Evolutionary conservation across 495 filamentous ascomycete genomes (phyloP).

Genomic region (Podospora pseudocomata): DNA sequence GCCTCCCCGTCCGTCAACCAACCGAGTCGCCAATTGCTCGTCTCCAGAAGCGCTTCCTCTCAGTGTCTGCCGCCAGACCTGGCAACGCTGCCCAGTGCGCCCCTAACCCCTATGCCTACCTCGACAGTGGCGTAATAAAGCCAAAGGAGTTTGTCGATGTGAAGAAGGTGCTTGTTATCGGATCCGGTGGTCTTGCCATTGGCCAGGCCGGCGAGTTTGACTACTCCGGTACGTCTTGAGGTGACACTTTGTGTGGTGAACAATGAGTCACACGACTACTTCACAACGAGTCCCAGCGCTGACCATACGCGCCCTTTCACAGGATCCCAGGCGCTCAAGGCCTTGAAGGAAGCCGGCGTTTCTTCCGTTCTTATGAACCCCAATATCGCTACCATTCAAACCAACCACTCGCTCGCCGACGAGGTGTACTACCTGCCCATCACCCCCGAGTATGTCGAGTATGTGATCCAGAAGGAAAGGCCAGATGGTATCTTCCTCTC

Average conservation of each 20-base stretch:
- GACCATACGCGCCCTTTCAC: conserved; percentile 19
- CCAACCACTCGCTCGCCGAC: conserved; percentile 89
- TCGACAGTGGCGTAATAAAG: conserved; percentile 79
- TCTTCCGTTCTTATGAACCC: conserved; percentile 96
- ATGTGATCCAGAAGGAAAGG: conserved; percentile 91
- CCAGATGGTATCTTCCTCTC: conserved; percentile 97
- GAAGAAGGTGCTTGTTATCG: conserved; percentile 97
- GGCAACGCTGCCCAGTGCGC: conserved; percentile 52
- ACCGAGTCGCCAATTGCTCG: conserved; percentile 25
- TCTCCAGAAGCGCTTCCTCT: conserved; percentile 42
- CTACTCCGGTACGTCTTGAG: conserved; percentile 72
- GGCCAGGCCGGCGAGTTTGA: conserved; percentile 99
- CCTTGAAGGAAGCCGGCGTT: conserved; percentile 95
- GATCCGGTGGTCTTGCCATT: conserved; percentile 93
- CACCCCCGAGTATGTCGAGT: conserved; percentile 91
- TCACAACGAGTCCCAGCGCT: conserved; percentile 16
- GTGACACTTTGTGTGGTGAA: conserved; percentile 21
- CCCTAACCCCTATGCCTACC: conserved; percentile 81
- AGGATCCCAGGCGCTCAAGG: conserved; percentile 96
- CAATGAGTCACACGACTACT: conserved; percentile 32
- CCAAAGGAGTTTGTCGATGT: conserved; percentile 77
- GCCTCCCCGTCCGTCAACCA: conserved; percentile 33
- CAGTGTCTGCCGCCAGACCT: conserved; percentile 33
- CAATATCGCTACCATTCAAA: conserved; percentile 98
- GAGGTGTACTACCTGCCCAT: conserved; percentile 99